phyloP scores from a whole-genome alignment of 768 basidiomycete species.

The Suillus cothurnatus region DNA sequence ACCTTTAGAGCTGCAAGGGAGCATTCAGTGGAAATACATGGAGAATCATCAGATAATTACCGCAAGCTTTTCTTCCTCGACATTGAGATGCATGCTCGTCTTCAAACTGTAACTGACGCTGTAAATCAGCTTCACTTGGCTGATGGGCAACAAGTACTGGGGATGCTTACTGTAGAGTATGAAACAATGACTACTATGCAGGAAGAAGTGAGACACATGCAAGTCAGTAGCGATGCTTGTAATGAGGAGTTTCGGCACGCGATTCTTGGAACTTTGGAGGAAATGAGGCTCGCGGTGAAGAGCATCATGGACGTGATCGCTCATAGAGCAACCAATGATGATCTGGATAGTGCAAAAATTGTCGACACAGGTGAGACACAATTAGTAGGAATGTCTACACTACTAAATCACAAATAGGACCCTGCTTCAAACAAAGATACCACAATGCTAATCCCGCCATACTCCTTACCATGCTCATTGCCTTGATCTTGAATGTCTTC shows the following conservation, averaged over 20 bases:
- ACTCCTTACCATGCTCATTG: slow-evolving; percentile 9
- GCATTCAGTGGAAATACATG: neutral
- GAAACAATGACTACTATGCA: neutral
- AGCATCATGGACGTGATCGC: neutral
- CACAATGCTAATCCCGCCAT: slow-evolving; percentile 11
- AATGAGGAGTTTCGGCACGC: neutral
- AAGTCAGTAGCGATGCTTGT: neutral
- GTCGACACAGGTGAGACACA: slow-evolving; percentile 8
- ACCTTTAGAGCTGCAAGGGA: neutral
- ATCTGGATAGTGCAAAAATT: neutral
- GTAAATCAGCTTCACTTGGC: neutral
- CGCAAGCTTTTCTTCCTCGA: neutral
- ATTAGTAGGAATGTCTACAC: neutral
- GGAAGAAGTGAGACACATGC: neutral
- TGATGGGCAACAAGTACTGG: neutral
- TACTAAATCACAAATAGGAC: neutral
- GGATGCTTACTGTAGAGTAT: neutral
- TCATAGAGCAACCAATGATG: slow-evolving; percentile 2
- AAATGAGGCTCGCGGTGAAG: neutral
- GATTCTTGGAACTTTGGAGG: neutral
- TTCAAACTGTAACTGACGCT: neutral
- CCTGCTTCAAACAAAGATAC: neutral
- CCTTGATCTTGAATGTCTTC: too few relatives aligned
- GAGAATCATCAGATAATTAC: neutral
- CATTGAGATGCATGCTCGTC: too few relatives aligned